Percentiles rank a stretch among this genome's conserved stretches.
phyloP scores from a whole-genome alignment of 2,329 filamentous ascomycete species.

The Ophiostoma sp. region DNA sequence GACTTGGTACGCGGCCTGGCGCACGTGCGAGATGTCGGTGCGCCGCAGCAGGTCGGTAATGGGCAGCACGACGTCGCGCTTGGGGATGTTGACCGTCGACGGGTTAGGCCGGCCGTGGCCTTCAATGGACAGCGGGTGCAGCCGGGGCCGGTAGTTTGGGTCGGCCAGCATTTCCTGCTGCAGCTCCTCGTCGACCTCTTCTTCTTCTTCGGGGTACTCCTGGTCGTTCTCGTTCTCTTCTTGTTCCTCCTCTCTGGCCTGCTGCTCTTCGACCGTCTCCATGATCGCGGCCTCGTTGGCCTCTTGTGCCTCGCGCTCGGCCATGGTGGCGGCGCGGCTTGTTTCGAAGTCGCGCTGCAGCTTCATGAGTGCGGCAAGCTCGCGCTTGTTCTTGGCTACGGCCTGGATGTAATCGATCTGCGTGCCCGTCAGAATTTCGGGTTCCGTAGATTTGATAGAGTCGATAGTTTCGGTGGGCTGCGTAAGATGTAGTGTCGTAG shows the following conservation, averaged over 20 bases:
- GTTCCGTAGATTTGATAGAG: not conserved
- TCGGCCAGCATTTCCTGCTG: not conserved
- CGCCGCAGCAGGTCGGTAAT: conserved; percentile 62
- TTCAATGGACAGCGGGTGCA: conserved; percentile 67
- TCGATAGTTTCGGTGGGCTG: not conserved
- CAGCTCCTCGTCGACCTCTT: conserved; percentile 14
- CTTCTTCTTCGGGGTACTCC: conserved; percentile 27
- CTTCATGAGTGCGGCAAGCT: conserved; percentile 49
- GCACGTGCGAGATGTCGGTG: conserved; percentile 68
- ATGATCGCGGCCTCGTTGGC: conserved; percentile 32
- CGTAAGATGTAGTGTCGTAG: not conserved
- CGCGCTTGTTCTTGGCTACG: conserved; percentile 49
- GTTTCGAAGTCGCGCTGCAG: conserved; percentile 54
- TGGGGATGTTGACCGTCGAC: conserved; percentile 68
- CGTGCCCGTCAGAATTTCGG: conserved; percentile 31
- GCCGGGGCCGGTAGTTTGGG: conserved; percentile 28
- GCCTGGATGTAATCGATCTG: conserved; percentile 42
- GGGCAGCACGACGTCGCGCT: conserved; percentile 61
- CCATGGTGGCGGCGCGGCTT: conserved; percentile 32
- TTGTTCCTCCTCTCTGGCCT: conserved; percentile 29
- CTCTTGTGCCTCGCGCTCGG: conserved; percentile 34
- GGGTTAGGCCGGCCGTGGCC: conserved; percentile 72
- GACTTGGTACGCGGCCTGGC: conserved; percentile 61
- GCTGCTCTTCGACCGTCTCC: conserved; percentile 28
- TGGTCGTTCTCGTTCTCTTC: conserved; percentile 28